A percentile compares a stretch with the other conserved stretches of the same genome.
These are phyloP conservation scores for Malassezia globosa DNA, from an alignment of 1,284 basidiomycete genomes.

Conservation along the genomic window DNA sequence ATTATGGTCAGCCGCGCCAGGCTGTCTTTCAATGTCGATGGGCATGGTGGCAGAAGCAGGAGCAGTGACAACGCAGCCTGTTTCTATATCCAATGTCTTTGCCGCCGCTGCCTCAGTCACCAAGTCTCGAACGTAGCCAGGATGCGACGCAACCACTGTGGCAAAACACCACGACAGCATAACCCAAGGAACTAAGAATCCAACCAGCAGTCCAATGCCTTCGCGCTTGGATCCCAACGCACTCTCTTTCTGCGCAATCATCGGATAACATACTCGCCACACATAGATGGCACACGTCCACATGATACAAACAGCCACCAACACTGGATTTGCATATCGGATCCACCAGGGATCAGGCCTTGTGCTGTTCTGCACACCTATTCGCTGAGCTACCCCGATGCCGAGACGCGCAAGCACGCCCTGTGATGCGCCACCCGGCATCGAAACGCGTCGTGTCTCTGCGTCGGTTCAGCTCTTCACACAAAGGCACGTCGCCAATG, in stretches of 20 bases:
- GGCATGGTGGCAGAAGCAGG: background rate
- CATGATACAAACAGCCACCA: slow-evolving; percentile 1
- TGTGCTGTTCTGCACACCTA: background rate
- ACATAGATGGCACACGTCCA: slow-evolving; percentile 14
- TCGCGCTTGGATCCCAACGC: slow-evolving; percentile 19
- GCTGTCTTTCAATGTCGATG: background rate
- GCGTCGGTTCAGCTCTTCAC: too few species aligned
- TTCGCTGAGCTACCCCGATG: background rate
- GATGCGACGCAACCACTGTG: slow-evolving; percentile 25
- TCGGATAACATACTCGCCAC: slow-evolving; percentile 19
- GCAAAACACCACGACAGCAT: slow-evolving; percentile 34
- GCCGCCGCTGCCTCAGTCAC: background rate
- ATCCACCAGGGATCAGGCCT: slow-evolving; percentile 1
- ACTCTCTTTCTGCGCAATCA: background rate
- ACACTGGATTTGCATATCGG: background rate
- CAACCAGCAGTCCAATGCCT: slow-evolving; percentile 31
- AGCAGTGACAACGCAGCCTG: background rate
- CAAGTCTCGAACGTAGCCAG: slow-evolving; percentile 35
- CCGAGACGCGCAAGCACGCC: slow-evolving; percentile 4
- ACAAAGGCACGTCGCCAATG: too few species aligned
- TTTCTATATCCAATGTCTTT: too few species aligned
- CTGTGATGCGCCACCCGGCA: background rate
- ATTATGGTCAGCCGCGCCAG: background rate
- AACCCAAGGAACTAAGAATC: slow-evolving; percentile 30
- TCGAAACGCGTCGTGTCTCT: too few species aligned